Evolutionary conservation across 2,329 filamentous ascomycete genomes (phyloP).

Genomic region (Teratosphaeria destructans): DNA sequence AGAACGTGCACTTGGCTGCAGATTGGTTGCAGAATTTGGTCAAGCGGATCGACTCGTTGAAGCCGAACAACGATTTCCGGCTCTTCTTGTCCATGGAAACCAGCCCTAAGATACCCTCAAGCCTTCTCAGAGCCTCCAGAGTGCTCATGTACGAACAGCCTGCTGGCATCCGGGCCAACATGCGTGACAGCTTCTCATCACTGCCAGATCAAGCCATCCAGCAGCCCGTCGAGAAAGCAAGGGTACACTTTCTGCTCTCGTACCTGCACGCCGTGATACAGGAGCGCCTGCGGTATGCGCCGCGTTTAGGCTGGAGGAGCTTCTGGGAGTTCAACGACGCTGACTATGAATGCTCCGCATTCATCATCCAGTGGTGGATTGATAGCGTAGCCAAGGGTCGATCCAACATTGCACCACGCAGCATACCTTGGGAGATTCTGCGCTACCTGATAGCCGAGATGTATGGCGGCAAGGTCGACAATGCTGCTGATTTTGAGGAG

Average conservation of each 20-base stretch:
- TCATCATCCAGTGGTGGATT: slow-evolving; percentile 92
- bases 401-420: slow-evolving; percentile 84
- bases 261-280: slow-evolving; percentile 96
- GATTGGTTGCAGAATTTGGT: slow-evolving; percentile 95
- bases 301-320: slow-evolving; percentile 89
- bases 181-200: slow-evolving; percentile 91
- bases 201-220: slow-evolving; percentile 51
- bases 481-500: slow-evolving; percentile 70
- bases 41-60: slow-evolving; percentile 91
- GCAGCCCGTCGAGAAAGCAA: slow-evolving; percentile 78
- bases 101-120: slow-evolving; percentile 90
- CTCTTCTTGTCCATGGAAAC: slow-evolving; percentile 98
- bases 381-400: slow-evolving; percentile 71
- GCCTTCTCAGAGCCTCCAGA: slow-evolving; percentile 81
- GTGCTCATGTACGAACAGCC: slow-evolving; percentile 98
- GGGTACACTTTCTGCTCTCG: slow-evolving; percentile 80
- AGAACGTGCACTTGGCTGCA: slow-evolving; percentile 94
- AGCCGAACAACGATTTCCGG: slow-evolving; percentile 84
- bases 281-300: slow-evolving; percentile 87
- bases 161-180: slow-evolving; percentile 89
- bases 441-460: slow-evolving; percentile 83
- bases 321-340: slow-evolving; percentile 99
- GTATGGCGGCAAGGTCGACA: slow-evolving; percentile 95
- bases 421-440: slow-evolving; percentile 95
- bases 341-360: slow-evolving; percentile 95